Conservation (phyloP, 1,139 yeast genomes). For the Saccharomycopsis phalli region DNA sequence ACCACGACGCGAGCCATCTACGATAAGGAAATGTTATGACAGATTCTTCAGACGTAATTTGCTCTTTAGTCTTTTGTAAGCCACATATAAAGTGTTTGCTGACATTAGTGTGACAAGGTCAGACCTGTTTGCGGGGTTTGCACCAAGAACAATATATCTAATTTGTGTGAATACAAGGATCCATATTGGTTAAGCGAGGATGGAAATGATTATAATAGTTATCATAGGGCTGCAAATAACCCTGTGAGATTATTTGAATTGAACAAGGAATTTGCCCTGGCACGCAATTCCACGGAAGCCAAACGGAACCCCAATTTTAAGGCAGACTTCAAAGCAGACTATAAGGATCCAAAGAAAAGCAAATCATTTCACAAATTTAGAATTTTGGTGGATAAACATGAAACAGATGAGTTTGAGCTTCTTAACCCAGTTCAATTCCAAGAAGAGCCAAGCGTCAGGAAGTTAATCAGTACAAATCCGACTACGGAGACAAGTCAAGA, state of each 20-base stretch:
- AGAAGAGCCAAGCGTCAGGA: background rate
- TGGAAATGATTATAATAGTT: background rate
- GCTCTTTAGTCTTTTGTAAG: background rate
- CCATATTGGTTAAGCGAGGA: constrained; percentile 7
- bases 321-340: background rate
- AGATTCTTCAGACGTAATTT: background rate
- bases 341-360: background rate
- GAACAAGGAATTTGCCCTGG: background rate
- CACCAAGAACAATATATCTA: constrained; percentile 27
- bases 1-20: too few relatives aligned
- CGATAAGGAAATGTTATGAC: background rate
- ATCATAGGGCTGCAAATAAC: constrained; percentile 10
- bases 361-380: background rate
- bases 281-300: too few relatives aligned
- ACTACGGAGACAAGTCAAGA: too few relatives aligned
- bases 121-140: constrained; percentile 45
- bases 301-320: background rate
- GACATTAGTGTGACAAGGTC: constrained; percentile 43
- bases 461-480: background rate
- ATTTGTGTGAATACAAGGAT: constrained; percentile 22
- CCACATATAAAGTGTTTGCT: constrained; percentile 22
- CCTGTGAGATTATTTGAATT: constrained; percentile 7
- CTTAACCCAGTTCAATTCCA: background rate
- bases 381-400: too few relatives aligned
- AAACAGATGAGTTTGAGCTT: too few relatives aligned